Evolutionary conservation across 129 eudicot species (phyloP), one percentile per base, ranked within the genome.

Genomic region (Silybum marianum): DNA sequence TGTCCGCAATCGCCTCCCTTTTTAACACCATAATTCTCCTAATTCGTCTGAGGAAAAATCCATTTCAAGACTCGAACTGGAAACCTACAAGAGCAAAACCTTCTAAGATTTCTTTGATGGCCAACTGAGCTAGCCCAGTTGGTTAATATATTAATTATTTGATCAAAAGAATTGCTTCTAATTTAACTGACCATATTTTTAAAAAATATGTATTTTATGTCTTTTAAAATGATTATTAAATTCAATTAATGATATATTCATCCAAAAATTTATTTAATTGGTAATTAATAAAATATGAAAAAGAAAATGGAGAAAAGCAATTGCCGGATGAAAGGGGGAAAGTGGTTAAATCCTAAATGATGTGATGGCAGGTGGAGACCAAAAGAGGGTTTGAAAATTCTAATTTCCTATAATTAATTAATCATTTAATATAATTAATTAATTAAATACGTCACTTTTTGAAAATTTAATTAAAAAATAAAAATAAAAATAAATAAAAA

Each of bases 311-410:
- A 58, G 2, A 58, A 42, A 73, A 46, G 62, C 46, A 42, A 73
- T 22, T 78, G 81, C 60, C 74, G 81, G 81, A 14, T 9, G 14
- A 66, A 21, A 39, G 81, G 74, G 81, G 62, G 40, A 78, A 78
- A 78, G 81, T 78, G 2, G 40, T 78, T 40, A 58, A 51, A 66
- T 65, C 72, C 73, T 0, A 39, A 14, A 77, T 77, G 24, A 16
- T 77, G 65, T 21, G 74, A 78, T 26, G 28, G 81, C 73, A 42
- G 81, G 81, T 78, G 81, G 74, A 67, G 81, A 78, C 81, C 44
- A 67, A 67, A 66, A 40, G 69, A 23, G 74, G 44, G 28, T 39
- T 78, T 78, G 73, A 65, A 77, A 60, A 19, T 60, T 19, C 10
- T 62, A 12, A 73, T 21, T 22, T 19, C n/a, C 2, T 11, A 10